phyloP scores from a whole-genome alignment of 208 protist genomes.

The Leishmania turanica region DNA sequence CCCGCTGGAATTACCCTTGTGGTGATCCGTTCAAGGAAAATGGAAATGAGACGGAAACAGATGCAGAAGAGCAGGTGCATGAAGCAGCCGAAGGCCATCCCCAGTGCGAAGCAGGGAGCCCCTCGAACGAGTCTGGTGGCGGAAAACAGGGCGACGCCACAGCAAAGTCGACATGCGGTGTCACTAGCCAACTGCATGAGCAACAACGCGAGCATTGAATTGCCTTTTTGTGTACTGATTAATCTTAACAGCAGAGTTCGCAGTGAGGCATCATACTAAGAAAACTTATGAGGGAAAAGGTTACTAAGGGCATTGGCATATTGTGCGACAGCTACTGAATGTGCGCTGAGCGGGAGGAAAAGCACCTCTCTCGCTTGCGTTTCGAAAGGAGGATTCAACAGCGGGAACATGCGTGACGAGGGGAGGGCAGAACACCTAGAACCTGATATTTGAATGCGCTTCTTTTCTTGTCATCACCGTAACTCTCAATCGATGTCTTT shows the following conservation, averaged over 20 bases:
- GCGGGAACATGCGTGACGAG: background rate
- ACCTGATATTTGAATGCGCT: background rate
- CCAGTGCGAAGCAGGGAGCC: background rate
- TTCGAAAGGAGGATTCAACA: background rate
- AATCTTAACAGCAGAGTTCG: background rate
- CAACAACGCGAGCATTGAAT: background rate
- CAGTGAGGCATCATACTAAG: background rate
- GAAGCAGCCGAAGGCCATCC: background rate
- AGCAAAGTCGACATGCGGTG: background rate
- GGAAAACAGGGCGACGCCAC: background rate
- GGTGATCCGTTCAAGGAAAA: conserved; percentile 36
- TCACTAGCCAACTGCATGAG: background rate
- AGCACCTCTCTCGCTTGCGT: background rate
- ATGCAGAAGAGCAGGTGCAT: background rate
- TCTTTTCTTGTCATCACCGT: background rate
- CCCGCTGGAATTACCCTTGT: conserved; percentile 68
- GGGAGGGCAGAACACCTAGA: background rate
- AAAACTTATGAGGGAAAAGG: background rate
- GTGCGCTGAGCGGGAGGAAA: background rate
- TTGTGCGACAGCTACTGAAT: background rate
- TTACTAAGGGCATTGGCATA: background rate
- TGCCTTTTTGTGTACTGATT: conserved; percentile 15
- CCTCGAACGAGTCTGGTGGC: background rate
- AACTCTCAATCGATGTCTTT: background rate
- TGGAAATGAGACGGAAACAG: background rate